Conservation (phyloP, 352 stramenopile species). For the Globisporangium parvum region DNA sequence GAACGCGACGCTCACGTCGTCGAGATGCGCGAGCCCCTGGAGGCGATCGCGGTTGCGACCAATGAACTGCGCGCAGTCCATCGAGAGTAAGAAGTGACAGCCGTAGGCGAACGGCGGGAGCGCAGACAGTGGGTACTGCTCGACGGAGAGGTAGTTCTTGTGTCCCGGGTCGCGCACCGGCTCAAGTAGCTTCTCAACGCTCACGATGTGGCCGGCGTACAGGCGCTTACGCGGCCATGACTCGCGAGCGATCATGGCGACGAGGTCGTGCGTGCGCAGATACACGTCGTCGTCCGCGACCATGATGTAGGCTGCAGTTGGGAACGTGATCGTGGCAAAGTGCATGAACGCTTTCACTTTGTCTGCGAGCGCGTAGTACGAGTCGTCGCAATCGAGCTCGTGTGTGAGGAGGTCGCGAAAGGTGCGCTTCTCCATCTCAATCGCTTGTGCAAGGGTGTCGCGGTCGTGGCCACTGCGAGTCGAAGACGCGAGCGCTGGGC, state of each 20-base stretch:
- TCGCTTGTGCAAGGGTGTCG: neutral
- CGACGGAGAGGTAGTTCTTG: slow-evolving; percentile 28
- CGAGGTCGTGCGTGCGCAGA: slow-evolving; percentile 21
- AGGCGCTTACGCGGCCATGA: slow-evolving; percentile 6
- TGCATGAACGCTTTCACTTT: slow-evolving; percentile 60
- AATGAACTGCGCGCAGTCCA: slow-evolving; percentile 32
- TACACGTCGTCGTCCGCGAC: slow-evolving; percentile 65
- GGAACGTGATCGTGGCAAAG: slow-evolving; percentile 14
- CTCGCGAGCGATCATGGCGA: neutral
- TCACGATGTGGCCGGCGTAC: slow-evolving; percentile 32
- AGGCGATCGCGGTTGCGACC: slow-evolving; percentile 20
- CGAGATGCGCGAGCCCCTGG: slow-evolving; percentile 21
- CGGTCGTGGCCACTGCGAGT: neutral
- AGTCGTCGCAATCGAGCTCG: slow-evolving; percentile 44
- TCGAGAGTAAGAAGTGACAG: slow-evolving; percentile 45
- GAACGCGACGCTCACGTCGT: slow-evolving; percentile 32
- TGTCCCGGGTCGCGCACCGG: slow-evolving; percentile 21
- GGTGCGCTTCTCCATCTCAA: slow-evolving; percentile 25
- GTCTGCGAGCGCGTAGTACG: slow-evolving; percentile 37
- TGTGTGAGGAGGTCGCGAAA: slow-evolving; percentile 42
- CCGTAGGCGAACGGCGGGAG: slow-evolving; percentile 37
- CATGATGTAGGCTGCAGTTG: slow-evolving; percentile 28
- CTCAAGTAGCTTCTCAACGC: slow-evolving; percentile 8
- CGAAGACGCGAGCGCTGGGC: neutral
- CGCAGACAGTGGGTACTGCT: slow-evolving; percentile 24